Evolutionary conservation across 2,329 filamentous ascomycete species (phyloP), one percentile per base, ranked within the genome.

Genomic region (Mollisia scopiformis): DNA sequence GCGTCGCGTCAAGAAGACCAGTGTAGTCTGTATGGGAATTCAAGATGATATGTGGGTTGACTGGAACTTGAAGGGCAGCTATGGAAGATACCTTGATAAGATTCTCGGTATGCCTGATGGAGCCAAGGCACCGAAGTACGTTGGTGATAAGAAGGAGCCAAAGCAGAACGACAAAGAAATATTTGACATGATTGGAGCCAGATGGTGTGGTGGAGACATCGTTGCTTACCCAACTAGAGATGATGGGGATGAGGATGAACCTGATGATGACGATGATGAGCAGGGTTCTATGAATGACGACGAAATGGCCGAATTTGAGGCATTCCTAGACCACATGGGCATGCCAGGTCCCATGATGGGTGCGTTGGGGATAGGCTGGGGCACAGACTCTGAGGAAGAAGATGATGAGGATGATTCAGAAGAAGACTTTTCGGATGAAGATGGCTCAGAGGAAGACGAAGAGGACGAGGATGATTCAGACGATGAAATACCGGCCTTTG

Each of bases 1-100:
- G 16, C 50, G 49, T 25, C n/a, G 27, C 6, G 37, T 58, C 3
- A 54, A 54, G 50, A 43, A 47, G 11, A 33, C 35, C n/a, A 19
- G 16, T 43, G 21, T 39, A 10, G 37, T 43, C 5, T 39, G 35
- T 21, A 52, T 43, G 37, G 35, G 43, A 21, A 58, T 53, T 49
- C 25, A 53, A 19, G 49, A 53, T 5, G 57, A 53, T 54, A 35
- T 41, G 21, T 54, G 49, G 57, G 35, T 46, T 3, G 33, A 46
- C 23, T 53, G 37, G 57, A 33, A 46, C n/a, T 19, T 54, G 57
- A 58, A 58, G 21, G 37, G 37, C 6, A 54, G 35, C 19, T 54
- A 58, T 28, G 33, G 33, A 33, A 11, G 25, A 27, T 58, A 58
- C 41, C 30, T 58, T 10, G 6, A 46, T 27, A 53, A 47, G 37